Base-by-base conservation (phyloP, 495 filamentous ascomycete species). In the Rhypophila decipiens region DNA sequence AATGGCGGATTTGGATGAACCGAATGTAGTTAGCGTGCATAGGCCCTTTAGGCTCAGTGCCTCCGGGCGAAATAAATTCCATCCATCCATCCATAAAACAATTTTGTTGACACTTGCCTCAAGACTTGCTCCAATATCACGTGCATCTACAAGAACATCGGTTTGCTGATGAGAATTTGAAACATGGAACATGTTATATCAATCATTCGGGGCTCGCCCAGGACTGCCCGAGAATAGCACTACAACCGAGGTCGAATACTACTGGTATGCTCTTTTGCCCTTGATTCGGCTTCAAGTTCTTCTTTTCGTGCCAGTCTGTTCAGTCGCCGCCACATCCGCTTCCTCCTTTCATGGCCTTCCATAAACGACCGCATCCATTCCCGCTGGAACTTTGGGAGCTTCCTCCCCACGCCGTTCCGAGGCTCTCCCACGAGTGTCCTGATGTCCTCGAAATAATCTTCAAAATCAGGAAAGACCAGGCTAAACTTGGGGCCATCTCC, bases 371-470 rank as follows among this genome's bases (percentile, higher is more conserved):
- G 59, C 13, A 71, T 48, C 77, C 77, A 80, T 31, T 66, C 61
- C 51, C 61, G 54, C 5, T 71, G 59, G 44, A 77, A 80, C 19
- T 41, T 46, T 1, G 77, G 77, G 21, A 80, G 46, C 35, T 58
- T 57, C 19, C 70, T 63, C 2, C 74, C 77, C 2, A 57, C 51
- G 1, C 51, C 59, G 22, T 51, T 29, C 17, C 56, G 43, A 0
- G 73, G 70, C 46, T 76, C 67, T 0, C 77, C 76, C 0, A 76
- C 76, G 29, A 78, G 38, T 3, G 11, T 34, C 3, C 76, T 60
- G 38, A 79, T 46, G 1, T 55, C 50, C 52, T 80, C 76, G 44
- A 80, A 82, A 51, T 82, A 79, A 2, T 67, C 62, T 52, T 75
- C 67, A 49, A 80, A 80, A 31, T 80, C 73, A 0, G 76, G 76